phyloP scores from a whole-genome alignment of 176 grass and related monocot genomes.

The sorghum (Sorghum bicolor) region Sorghum_bicolor_NCBIv3 NC_012873.2:52945001-52945500 shows the following conservation, averaged over 20 bases:
- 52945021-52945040: slow-evolving; percentile 11
- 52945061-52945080: neutral
- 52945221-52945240: neutral
- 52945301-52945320: neutral
- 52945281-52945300: neutral
- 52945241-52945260: neutral
- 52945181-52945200: slow-evolving; percentile 1
- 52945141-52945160: slow-evolving; percentile 11
- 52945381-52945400: slow-evolving; percentile 69
- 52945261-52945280: neutral
- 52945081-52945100: neutral
- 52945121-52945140: neutral
- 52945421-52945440: slow-evolving; percentile 93
- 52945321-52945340: neutral
- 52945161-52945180: neutral
- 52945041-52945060: neutral
- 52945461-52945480: slow-evolving; percentile 94
- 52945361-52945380: neutral
- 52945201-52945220: neutral
- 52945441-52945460: slow-evolving; percentile 96
- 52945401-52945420: slow-evolving; percentile 99
- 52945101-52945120: neutral
- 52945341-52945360: neutral
- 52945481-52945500: slow-evolving; percentile 10
- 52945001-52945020: slow-evolving; percentile 66